Percentiles rank a stretch among this genome's conserved stretches.
Evolutionary conservation across 352 stramenopile species (phyloP).

Genomic region (Phytophthora niederhauseri): DNA sequence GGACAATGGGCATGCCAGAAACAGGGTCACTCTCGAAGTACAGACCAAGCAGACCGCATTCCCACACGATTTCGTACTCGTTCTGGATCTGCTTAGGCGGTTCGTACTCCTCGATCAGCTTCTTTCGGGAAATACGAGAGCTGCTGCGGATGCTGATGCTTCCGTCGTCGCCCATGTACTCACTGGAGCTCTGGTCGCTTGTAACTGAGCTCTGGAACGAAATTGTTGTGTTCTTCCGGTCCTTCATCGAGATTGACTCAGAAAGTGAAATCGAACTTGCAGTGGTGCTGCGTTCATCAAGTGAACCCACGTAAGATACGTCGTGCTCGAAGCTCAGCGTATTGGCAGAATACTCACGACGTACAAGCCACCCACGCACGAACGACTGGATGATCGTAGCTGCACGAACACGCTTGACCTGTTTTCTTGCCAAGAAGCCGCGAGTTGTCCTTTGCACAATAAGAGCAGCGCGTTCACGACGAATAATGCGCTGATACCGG

Average conservation of each 20-base stretch:
- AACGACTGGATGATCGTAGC: conserved; percentile 77
- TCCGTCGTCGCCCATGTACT: conserved; percentile 45
- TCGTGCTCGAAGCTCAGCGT: conserved; percentile 82
- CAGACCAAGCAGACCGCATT: conserved; percentile 79
- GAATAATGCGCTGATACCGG: conserved; percentile 48
- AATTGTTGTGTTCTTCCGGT: conserved; percentile 55
- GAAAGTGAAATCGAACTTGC: conserved; percentile 58
- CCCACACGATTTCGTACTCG: conserved; percentile 91
- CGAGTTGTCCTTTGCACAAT: conserved; percentile 59
- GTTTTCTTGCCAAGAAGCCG: conserved; percentile 48
- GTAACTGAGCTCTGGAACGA: conserved; percentile 59
- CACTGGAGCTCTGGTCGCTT: conserved; percentile 58
- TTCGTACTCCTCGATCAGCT: conserved; percentile 63
- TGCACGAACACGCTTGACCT: conserved; percentile 50
- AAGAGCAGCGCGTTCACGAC: conserved; percentile 49
- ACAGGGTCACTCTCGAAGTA: conserved; percentile 87
- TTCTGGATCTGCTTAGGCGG: conserved; percentile 70
- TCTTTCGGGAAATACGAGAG: conserved; percentile 62
- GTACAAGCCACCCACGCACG: conserved; percentile 82
- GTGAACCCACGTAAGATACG: conserved; percentile 75
- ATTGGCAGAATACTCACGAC: conserved; percentile 77
- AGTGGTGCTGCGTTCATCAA: conserved; percentile 53
- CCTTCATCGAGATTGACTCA: conserved; percentile 54
- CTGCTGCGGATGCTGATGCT: conserved; percentile 51
- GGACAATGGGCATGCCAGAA: conserved; percentile 85